Percentiles rank a stretch among this genome's conserved stretches.
Evolutionary conservation across 2,329 filamentous ascomycete genomes (phyloP).

Genomic region (Metarhizium anisopliae): DNA sequence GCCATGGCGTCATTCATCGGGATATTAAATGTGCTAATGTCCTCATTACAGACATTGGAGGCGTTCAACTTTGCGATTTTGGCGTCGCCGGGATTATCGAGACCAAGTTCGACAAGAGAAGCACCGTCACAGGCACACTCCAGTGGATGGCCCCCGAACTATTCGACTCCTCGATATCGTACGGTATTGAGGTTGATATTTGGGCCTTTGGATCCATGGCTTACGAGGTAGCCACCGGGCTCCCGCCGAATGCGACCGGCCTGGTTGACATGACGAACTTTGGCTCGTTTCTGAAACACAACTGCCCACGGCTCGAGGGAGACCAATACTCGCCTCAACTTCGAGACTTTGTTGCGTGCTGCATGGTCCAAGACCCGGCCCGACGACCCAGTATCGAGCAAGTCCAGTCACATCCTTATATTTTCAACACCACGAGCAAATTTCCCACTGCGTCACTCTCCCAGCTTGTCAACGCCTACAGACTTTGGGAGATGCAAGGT

Average conservation of each 20-base stretch:
- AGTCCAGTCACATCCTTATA: slow-evolving; percentile 61
- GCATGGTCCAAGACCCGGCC: slow-evolving; percentile 58
- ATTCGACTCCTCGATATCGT: slow-evolving; percentile 53
- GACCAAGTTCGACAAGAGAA: slow-evolving; percentile 64
- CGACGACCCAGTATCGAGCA: slow-evolving; percentile 61
- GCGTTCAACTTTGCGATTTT: slow-evolving; percentile 42
- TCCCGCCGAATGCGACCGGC: slow-evolving; percentile 60
- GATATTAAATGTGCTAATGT: slow-evolving; percentile 72
- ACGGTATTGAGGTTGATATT: slow-evolving; percentile 69
- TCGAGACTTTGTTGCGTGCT: slow-evolving; percentile 62
- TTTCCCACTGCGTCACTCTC: slow-evolving; percentile 57
- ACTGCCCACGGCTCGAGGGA: slow-evolving; percentile 61
- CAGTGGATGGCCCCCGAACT: slow-evolving; percentile 84
- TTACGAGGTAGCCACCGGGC: slow-evolving; percentile 70
- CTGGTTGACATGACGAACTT: slow-evolving; percentile 38
- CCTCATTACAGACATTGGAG: slow-evolving; percentile 64
- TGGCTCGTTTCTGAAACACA: slow-evolving; percentile 47
- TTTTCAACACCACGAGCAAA: slow-evolving; percentile 49
- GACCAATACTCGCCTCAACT: slow-evolving; percentile 61
- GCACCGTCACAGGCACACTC: slow-evolving; percentile 72
- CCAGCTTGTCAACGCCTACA: slow-evolving; percentile 61
- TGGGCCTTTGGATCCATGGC: slow-evolving; percentile 80
- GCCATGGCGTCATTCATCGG: slow-evolving; percentile 58
- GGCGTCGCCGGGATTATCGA: slow-evolving; percentile 73
- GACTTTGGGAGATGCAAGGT: slow-evolving; percentile 65